Conservation (phyloP, 768 basidiomycete species). For the Pleurotus salmoneostramineus region DNA sequence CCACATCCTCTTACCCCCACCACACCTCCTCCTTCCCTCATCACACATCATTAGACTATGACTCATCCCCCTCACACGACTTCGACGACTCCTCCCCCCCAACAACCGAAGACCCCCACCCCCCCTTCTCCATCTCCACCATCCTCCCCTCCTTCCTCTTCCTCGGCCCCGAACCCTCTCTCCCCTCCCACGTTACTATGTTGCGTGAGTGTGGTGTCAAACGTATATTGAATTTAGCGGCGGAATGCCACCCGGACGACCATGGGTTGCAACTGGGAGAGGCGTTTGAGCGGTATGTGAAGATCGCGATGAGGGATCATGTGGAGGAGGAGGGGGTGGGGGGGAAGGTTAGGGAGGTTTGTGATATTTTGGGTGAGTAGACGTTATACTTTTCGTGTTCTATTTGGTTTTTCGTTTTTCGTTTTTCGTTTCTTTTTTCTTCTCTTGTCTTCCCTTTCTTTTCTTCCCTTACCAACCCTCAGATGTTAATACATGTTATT, state of each 20-base stretch:
- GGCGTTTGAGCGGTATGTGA: conserved; percentile 79
- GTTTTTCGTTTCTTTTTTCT: conserved; percentile 3
- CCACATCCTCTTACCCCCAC: too few relatives aligned
- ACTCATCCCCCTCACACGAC: too few relatives aligned
- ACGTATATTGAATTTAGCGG: conserved; percentile 87
- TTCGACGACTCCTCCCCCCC: too few relatives aligned
- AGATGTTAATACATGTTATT: neutral
- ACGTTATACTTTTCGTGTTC: neutral
- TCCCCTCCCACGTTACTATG: too few relatives aligned
- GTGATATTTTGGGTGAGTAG: conserved; percentile 82
- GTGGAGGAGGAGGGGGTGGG: conserved; percentile 92
- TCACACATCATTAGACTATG: too few relatives aligned
- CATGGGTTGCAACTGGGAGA: conserved; percentile 63
- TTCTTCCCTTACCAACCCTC: too few relatives aligned
- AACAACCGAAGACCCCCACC: conserved; percentile 53
- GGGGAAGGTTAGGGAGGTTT: conserved; percentile 78
- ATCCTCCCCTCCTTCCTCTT: conserved; percentile 91
- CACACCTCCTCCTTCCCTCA: too few relatives aligned
- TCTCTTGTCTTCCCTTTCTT: too few relatives aligned
- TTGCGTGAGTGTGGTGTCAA: too few relatives aligned
- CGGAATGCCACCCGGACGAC: conserved; percentile 81
- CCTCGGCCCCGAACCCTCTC: conserved; percentile 85
- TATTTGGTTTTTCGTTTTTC: neutral
- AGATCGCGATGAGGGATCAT: conserved; percentile 91
- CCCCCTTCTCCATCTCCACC: conserved; percentile 78